Base-by-base conservation (phyloP, 495 filamentous ascomycete genomes). In the Aspergillus hancockii region DNA sequence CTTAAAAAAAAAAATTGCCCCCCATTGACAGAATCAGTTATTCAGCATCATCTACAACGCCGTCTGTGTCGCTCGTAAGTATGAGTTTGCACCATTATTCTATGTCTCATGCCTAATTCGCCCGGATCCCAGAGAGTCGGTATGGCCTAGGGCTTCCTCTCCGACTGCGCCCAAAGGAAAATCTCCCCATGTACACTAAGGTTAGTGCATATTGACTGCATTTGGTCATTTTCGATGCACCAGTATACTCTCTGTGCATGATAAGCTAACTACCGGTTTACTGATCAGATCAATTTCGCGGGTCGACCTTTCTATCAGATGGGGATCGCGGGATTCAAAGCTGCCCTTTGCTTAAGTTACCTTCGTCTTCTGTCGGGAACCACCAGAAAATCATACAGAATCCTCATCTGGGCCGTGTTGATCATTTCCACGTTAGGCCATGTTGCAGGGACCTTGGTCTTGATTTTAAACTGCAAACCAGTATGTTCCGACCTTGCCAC, bases 251-350 rank as follows among this genome's bases (percentile, higher is more conserved):
- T n/a, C n/a, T n/a, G n/a, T n/a, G n/a, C n/a, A n/a, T n/a, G n/a
- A n/a, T n/a, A n/a, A n/a, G n/a, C n/a, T n/a, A n/a, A n/a, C n/a
- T n/a, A n/a, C n/a, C n/a, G n/a, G n/a, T n/a, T n/a, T n/a, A n/a
- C n/a, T n/a, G n/a, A n/a, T n/a, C n/a, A 70, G 72, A 60, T 80
- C 58, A 86, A 86, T 61, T 85, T 79, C 62, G 79, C 78, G 22
- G 83, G 81, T 23, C 79, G 83, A 8, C 83, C 83, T 2, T 82
- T 86, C 49, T 86, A 86, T 61, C 81, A 83, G 62, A 49, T 83
- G 19, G 83, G 83, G 28, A 83, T 85, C 62, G 77, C 76, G 36
- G 80, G 80, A 28, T 85, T 86, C 74, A 86, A 86, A 65, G 77
- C 83, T 9, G 80, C 83, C 1, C 72, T 85, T n/a, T 79, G 83